Base-by-base conservation (phyloP, 257 asterid genomes). In the Fraxinus cuspidata region DNA sequence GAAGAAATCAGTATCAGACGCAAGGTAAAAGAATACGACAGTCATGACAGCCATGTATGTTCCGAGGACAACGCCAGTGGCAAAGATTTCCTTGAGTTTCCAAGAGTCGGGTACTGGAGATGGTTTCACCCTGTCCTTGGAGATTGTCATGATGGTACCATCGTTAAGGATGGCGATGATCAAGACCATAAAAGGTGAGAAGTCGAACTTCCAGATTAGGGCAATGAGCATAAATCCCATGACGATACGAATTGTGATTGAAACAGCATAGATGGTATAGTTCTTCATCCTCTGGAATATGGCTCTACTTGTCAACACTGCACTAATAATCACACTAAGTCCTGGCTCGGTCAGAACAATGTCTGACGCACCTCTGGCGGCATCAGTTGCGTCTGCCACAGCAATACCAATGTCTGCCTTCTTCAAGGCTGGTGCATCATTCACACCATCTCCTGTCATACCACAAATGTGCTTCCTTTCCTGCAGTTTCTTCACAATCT, bases 371-470 rank as follows among this genome's bases (percentile, higher is more conserved):
- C 93, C n/a, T 72, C 96, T 79, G 34, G 96, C 97, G 9, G 96
- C 97, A 71, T 92, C 96, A 1, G 97, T 92, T 44, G 97, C 92
- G 69, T 92, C 95, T 0, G 90, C 96, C 7, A 92, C 97, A 21
- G 96, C 97, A 23, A 92, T 92, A 15, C 97, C 97, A 19, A 92
- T 90, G 72, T 92, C 96, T 2, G 97, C 96, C 83, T 86, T 92
- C 81, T 91, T 92, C 5, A 91, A 83, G 6, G 97, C 97, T 5
- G 95, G 96, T 0, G 97, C 96, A 40, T 91, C 97, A 79, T 92
- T 91, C 71, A 92, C 97, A 63, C 97, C 97, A 77, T 92, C 97
- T 56, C 97, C 97, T 5, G 97, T 92, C 97, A 92, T 92, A 53
- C 97, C 97, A 65, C 97, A 92, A 0, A 92, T 92, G 79, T 92